Conservation (phyloP, 2,329 filamentous ascomycete species). For the Botrytis fabae region DNA sequence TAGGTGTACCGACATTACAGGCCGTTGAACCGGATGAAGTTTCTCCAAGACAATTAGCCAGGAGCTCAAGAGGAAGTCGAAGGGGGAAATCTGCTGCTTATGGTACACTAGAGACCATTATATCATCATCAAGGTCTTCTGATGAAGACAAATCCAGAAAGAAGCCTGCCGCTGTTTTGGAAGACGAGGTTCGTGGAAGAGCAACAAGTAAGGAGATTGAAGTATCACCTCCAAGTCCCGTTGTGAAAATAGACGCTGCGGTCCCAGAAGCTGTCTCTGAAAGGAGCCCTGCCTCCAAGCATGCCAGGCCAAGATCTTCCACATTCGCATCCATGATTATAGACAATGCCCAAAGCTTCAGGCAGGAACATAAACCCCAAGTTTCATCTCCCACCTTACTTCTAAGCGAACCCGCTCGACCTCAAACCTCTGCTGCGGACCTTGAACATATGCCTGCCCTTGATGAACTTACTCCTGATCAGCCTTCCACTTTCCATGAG, state of each 20-base stretch:
- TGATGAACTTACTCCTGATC: constrained; percentile 23
- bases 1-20: constrained; percentile 56
- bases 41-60: constrained; percentile 37
- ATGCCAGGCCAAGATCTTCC: constrained; percentile 43
- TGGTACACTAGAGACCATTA: constrained; percentile 65
- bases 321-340: constrained; percentile 49
- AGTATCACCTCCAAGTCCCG: constrained; percentile 19
- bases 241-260: constrained; percentile 22
- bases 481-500: constrained; percentile 29
- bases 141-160: constrained; percentile 62
- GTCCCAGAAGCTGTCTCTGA: constrained; percentile 28
- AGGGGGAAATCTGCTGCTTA: constrained; percentile 48
- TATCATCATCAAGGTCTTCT: constrained; percentile 64
- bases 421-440: constrained; percentile 53
- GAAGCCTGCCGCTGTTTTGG: constrained; percentile 55
- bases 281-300: constrained; percentile 29
- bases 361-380: constrained; percentile 41
- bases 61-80: constrained; percentile 34
- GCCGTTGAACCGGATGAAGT: constrained; percentile 59
- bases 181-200: constrained; percentile 55
- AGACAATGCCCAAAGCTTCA: constrained; percentile 42
- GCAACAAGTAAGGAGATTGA: constrained; percentile 42
- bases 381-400: constrained; percentile 47
- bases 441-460: constrained; percentile 30
- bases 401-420: constrained; percentile 56